These are phyloP conservation scores for Penicillium sp. DNA, from an alignment of 2,329 filamentous ascomycete genomes.

Conservation along the genomic window DNA sequence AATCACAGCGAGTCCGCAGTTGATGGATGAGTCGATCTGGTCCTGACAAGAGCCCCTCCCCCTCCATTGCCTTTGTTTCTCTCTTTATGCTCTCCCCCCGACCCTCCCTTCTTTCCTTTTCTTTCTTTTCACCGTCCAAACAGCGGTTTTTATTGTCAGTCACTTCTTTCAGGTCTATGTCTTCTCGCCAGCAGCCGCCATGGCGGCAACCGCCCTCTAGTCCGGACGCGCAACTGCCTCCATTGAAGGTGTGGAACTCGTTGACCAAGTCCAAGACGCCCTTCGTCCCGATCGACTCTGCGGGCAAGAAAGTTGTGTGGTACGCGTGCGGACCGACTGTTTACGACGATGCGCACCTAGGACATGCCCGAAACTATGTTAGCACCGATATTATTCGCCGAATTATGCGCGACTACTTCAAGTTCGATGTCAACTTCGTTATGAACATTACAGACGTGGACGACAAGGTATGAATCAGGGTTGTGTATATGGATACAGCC, in stretches of 20 bases:
- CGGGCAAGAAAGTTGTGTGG: slow-evolving; percentile 70
- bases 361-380: slow-evolving; percentile 87
- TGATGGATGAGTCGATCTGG: slow-evolving; percentile 20
- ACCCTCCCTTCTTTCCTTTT: slow-evolving; percentile 13
- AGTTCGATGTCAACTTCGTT: slow-evolving; percentile 78
- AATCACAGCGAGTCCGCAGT: slow-evolving; percentile 17
- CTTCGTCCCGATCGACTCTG: slow-evolving; percentile 69
- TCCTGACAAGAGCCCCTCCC: slow-evolving; percentile 19
- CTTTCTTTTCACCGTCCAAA: slow-evolving; percentile 7
- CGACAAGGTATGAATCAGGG: slow-evolving; percentile 55
- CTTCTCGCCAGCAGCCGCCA: slow-evolving; percentile 42
- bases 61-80: slow-evolving; percentile 15
- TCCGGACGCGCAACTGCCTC: slow-evolving; percentile 41
- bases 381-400: slow-evolving; percentile 84
- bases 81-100: slow-evolving; percentile 27
- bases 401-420: slow-evolving; percentile 79
- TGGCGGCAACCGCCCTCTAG: slow-evolving; percentile 41
- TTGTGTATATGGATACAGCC: not conserved
- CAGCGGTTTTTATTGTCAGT: slow-evolving; percentile 14
- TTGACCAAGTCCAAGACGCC: slow-evolving; percentile 70
- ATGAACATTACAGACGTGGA: slow-evolving; percentile 92
- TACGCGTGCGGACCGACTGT: slow-evolving; percentile 88
- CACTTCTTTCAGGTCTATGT: slow-evolving; percentile 24
- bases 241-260: slow-evolving; percentile 76
- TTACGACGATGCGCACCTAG: slow-evolving; percentile 77